Conservation (phyloP, 148 eudicot species). For the Cornus suecica region DNA sequence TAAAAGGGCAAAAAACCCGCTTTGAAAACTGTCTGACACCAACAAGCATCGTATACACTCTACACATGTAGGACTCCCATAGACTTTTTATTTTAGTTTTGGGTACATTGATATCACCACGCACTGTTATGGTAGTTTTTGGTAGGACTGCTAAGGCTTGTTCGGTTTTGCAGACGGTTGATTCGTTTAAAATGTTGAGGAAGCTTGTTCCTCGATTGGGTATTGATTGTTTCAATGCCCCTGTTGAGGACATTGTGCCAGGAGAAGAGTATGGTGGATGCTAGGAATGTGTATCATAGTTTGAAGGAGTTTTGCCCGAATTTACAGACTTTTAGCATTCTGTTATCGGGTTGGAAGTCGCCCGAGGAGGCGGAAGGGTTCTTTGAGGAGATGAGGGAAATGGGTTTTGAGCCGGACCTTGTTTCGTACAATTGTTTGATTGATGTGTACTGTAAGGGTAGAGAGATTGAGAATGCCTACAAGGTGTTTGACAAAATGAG, state of each 20-base stretch:
- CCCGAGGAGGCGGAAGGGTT: constrained; percentile 73
- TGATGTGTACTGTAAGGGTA: constrained; percentile 74
- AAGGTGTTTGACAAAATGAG: constrained; percentile 56
- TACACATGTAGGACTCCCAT: too few species aligned
- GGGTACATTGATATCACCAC: constrained; percentile 53
- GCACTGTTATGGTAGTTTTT: constrained; percentile 71
- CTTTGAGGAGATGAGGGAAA: constrained; percentile 67
- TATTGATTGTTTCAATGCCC: constrained; percentile 55
- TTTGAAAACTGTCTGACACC: too few species aligned
- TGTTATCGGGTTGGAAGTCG: constrained; percentile 86
- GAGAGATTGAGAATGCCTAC: constrained; percentile 61
- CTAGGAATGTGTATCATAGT: constrained; percentile 70
- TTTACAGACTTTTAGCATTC: constrained; percentile 67
- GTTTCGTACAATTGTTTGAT: constrained; percentile 82
- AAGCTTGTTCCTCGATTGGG: constrained; percentile 50
- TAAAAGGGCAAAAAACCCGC: too few species aligned
- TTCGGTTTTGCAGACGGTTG: constrained; percentile 74
- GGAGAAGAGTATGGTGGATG: constrained; percentile 84
- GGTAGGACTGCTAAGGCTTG: constrained; percentile 73
- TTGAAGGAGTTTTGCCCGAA: constrained; percentile 58
- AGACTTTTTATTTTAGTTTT: too few species aligned
- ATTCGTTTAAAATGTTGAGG: constrained; percentile 56
- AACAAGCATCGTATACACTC: too few species aligned
- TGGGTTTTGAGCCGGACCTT: constrained; percentile 76
- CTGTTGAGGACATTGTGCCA: constrained; percentile 75